Conservation (phyloP, 177 flowering plant genomes). For the Tripterygium wilfordii region DNA sequence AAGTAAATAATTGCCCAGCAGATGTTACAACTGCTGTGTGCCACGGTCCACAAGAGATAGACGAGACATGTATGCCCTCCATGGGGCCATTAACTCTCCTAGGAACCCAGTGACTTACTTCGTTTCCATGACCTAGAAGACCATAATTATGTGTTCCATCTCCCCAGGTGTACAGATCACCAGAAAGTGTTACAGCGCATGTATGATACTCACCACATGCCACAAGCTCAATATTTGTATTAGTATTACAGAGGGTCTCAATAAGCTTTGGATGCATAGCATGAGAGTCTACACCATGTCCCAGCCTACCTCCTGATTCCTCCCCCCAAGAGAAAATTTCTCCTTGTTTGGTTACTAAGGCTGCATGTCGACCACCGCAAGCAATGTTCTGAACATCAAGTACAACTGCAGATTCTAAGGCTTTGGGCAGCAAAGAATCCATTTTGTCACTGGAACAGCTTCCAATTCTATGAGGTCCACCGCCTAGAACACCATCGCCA, state of each 20-base stretch:
- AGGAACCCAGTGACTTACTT: slow-evolving; percentile 92
- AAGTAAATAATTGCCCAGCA: too few species aligned
- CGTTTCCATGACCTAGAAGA: slow-evolving; percentile 88
- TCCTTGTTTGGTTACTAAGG: slow-evolving; percentile 90
- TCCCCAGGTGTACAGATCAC: slow-evolving; percentile 97
- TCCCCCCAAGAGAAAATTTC: slow-evolving; percentile 97
- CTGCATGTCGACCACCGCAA: slow-evolving; percentile 89
- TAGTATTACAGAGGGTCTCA: slow-evolving; percentile 70
- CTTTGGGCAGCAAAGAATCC: slow-evolving; percentile 83
- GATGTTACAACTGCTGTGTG: slow-evolving; percentile 97
- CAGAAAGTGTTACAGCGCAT: slow-evolving; percentile 92
- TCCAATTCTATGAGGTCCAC: slow-evolving; percentile 62
- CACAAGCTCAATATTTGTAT: slow-evolving; percentile 74
- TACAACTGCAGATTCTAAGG: slow-evolving; percentile 88
- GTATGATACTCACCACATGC: slow-evolving; percentile 95
- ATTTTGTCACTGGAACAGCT: slow-evolving; percentile 47
- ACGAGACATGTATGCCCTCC: slow-evolving; percentile 92
- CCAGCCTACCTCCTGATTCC: too few species aligned
- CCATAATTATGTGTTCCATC: slow-evolving; percentile 79
- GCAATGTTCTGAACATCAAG: slow-evolving; percentile 97
- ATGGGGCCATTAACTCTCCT: slow-evolving; percentile 84
- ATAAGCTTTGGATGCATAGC: slow-evolving; percentile 89
- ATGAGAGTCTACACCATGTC: slow-evolving; percentile 96
- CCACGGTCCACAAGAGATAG: slow-evolving; percentile 94
- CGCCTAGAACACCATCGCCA: slow-evolving; percentile 88